Conservation (phyloP, 331 rosid genomes). For the Stylosanthes scabra region DNA sequence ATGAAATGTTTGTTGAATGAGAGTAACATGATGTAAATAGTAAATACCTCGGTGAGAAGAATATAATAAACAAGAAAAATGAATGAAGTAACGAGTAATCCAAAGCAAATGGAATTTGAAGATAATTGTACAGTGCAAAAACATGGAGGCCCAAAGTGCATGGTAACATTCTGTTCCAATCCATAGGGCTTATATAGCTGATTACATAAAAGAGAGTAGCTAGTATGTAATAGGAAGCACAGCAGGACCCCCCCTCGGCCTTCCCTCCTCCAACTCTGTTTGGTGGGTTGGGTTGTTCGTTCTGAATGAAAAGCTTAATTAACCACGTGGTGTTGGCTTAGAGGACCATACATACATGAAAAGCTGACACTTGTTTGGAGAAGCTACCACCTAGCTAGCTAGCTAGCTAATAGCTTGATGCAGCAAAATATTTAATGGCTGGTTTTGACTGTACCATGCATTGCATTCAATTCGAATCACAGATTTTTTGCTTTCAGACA, state of each 20-base stretch:
- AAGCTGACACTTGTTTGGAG: slow-evolving; percentile 43
- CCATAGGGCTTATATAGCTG: not conserved
- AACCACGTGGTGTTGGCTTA: slow-evolving; percentile 29
- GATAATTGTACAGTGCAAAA: slow-evolving; percentile 8
- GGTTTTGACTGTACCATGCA: slow-evolving; percentile 35
- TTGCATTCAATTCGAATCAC: slow-evolving; percentile 23
- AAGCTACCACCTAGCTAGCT: not conserved
- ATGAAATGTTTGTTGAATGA: too few relatives aligned
- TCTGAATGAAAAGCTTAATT: not conserved
- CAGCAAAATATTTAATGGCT: slow-evolving; percentile 27
- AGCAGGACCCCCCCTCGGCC: slow-evolving; percentile 12
- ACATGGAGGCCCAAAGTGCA: slow-evolving; percentile 23
- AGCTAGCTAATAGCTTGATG: too few relatives aligned
- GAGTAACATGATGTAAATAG: too few relatives aligned
- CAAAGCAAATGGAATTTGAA: slow-evolving; percentile 29
- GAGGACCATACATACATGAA: slow-evolving; percentile 37
- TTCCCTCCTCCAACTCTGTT: too few relatives aligned
- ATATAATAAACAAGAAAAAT: too few relatives aligned
- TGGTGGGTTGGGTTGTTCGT: not conserved
- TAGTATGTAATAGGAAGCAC: too few relatives aligned
- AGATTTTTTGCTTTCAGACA: too few relatives aligned
- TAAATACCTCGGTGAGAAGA: too few relatives aligned
- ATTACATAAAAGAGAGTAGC: not conserved
- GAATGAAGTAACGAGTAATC: too few relatives aligned
- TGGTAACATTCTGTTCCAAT: slow-evolving; percentile 26